Base-by-base conservation (phyloP, 306 rosid species). In the Hylodesmum podocarpum region DNA sequence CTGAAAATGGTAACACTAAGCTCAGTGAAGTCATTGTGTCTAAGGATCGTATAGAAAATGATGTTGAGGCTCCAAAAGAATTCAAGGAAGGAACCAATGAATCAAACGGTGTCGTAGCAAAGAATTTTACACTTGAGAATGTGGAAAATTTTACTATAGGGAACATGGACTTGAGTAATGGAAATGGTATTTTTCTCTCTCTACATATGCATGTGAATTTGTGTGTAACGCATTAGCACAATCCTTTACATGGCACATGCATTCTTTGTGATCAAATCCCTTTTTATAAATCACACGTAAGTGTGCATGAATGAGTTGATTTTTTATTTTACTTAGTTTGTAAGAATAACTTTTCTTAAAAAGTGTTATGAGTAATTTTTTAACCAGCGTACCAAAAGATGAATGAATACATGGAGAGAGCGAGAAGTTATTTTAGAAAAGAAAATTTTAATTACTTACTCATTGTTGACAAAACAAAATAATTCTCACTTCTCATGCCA, bases 401-500 rank as follows among this genome's bases (percentile, higher is more conserved):
- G 1, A 33, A 33, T 37, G 43, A 37, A 37, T 37, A 37, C 9
- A 2, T 33, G 43, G 9, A 13, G 13, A 37, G 43, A 37, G 8
- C 7, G 43, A 37, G 9, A 37, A 37, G 10, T 37, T 8, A 37
- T 6, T 1, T 8, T 37, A 37, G 43, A 37, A 37, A 37, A 37
- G 12, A 37, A 37, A 37, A 37, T 0, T 37, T 43, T 14, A 12
- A 4, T 43, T 14, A 12, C 16, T 43, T 43, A 4, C 44, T 39
- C 11, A 10, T 43, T 12, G 16, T 12, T 43, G 49, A 43, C 97
- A 91, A 82, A 87, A 94, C 49, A 37, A n/a, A n/a, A n/a, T n/a
- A n/a, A n/a, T n/a, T n/a, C n/a, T n/a, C n/a, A n/a, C 76, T 77
- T 68, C 91, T 87, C 66, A 58, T 89, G 47, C 77, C 76, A 57